phyloP scores from a whole-genome alignment of 2,329 filamentous ascomycete species.

The Trichoderma atroviride region DNA sequence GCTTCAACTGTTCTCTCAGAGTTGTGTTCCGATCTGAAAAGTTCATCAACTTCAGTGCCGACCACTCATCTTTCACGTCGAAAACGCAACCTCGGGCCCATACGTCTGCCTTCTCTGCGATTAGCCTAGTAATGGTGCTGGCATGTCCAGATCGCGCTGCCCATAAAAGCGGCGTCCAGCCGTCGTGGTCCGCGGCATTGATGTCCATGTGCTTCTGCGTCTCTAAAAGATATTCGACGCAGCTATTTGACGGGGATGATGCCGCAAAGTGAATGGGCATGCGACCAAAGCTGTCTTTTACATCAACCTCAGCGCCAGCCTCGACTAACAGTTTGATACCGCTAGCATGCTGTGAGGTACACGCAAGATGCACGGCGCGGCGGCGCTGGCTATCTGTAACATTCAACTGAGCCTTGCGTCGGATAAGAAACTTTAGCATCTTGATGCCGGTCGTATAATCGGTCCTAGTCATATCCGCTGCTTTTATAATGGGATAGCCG shows the following conservation, averaged over 20 bases:
- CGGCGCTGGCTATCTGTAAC: background rate
- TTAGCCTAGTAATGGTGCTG: too few relatives aligned
- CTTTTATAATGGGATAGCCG: background rate
- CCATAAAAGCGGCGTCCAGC: conserved; percentile 6
- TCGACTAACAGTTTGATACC: background rate
- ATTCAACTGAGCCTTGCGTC: background rate
- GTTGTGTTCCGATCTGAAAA: background rate
- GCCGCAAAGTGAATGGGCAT: conserved; percentile 1
- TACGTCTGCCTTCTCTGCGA: too few relatives aligned
- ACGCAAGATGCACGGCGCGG: background rate
- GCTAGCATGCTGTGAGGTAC: too few relatives aligned
- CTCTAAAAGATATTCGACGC: background rate
- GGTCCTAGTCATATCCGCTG: background rate
- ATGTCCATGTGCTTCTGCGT: background rate
- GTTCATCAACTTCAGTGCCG: background rate
- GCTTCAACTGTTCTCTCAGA: background rate
- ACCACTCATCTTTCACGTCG: background rate
- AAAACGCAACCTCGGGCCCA: background rate
- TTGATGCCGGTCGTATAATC: background rate
- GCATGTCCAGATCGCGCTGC: background rate
- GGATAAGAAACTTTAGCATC: background rate
- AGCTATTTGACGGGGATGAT: too few relatives aligned
- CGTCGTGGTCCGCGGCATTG: background rate
- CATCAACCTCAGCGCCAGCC: background rate
- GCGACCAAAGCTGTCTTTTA: background rate